Percentiles rank a stretch among this genome's conserved stretches.
Conservation (phyloP, 768 basidiomycete species). For the Gloeopeniophorella convolvens region DNA sequence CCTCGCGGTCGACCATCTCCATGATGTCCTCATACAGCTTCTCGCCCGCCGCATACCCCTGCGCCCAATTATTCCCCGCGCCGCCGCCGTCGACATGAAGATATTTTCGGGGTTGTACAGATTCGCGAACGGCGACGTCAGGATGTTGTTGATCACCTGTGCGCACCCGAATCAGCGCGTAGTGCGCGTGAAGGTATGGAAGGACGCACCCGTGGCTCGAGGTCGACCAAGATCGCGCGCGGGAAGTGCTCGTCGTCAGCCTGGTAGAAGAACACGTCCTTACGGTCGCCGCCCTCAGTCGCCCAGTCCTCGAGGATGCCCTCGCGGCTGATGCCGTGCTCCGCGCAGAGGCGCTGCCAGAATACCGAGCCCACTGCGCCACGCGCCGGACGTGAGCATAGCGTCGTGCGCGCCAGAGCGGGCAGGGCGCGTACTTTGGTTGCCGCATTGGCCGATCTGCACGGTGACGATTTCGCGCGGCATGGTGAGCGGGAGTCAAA, state of each 20-base stretch:
- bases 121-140: constrained; percentile 79
- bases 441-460: constrained; percentile 88
- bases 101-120: constrained; percentile 99
- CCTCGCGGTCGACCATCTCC: constrained; percentile 98
- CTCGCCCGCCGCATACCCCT: constrained; percentile 88
- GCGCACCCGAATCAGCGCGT: constrained; percentile 1
- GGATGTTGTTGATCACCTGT: constrained; percentile 95
- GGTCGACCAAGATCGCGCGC: constrained; percentile 90
- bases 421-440: constrained; percentile 55
- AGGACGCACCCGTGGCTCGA: constrained; percentile 82
- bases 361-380: constrained; percentile 87
- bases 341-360: constrained; percentile 97
- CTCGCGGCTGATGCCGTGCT: constrained; percentile 95
- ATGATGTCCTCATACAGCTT: constrained; percentile 91
- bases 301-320: constrained; percentile 98
- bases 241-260: constrained; percentile 99
- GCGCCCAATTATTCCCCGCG: constrained; percentile 98
- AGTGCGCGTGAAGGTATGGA: not conserved
- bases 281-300: constrained; percentile 89
- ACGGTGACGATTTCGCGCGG: constrained; percentile 81
- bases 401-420: constrained; percentile 16
- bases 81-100: constrained; percentile 97
- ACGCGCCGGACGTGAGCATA: not conserved
- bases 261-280: constrained; percentile 99
- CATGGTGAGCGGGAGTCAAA: constrained; percentile 34